These are phyloP conservation scores for Colletotrichum shisoi DNA, from an alignment of 2,329 filamentous ascomycete species.

Conservation along the genomic window DNA sequence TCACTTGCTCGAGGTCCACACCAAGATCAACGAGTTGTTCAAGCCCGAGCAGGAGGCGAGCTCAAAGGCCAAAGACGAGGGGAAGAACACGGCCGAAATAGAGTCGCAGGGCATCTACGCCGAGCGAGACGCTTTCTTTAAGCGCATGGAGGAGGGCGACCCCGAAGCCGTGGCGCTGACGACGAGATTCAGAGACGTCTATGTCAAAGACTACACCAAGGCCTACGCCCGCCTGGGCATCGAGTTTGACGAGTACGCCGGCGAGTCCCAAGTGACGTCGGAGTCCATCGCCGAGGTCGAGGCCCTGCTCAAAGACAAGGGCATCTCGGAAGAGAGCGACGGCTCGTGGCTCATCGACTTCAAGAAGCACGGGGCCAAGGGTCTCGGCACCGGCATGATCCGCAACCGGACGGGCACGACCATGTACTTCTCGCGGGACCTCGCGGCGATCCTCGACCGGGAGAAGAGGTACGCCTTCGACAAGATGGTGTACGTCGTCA, in stretches of 20 bases:
- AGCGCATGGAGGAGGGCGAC: constrained; percentile 67
- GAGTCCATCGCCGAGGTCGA: constrained; percentile 68
- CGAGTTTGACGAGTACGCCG: constrained; percentile 69
- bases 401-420: constrained; percentile 70
- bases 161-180: constrained; percentile 64
- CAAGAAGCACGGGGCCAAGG: constrained; percentile 71
- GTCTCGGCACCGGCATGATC: constrained; percentile 72
- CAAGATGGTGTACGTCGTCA: constrained; percentile 54
- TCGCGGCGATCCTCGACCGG: constrained; percentile 71
- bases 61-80: constrained; percentile 59
- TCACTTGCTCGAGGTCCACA: constrained; percentile 77
- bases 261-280: constrained; percentile 66
- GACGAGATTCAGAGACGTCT: constrained; percentile 66
- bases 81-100: constrained; percentile 55
- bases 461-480: constrained; percentile 57
- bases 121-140: constrained; percentile 69
- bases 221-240: constrained; percentile 69
- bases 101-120: constrained; percentile 56
- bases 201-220: constrained; percentile 64
- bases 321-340: constrained; percentile 69
- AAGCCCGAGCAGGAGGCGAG: constrained; percentile 68
- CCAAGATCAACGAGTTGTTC: constrained; percentile 70
- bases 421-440: constrained; percentile 73
- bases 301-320: constrained; percentile 64
- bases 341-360: constrained; percentile 75